Evolutionary conservation across 2,329 filamentous ascomycete species (phyloP), one percentile per base, ranked within the genome.

Genomic region (Ascochyta koolunga): DNA sequence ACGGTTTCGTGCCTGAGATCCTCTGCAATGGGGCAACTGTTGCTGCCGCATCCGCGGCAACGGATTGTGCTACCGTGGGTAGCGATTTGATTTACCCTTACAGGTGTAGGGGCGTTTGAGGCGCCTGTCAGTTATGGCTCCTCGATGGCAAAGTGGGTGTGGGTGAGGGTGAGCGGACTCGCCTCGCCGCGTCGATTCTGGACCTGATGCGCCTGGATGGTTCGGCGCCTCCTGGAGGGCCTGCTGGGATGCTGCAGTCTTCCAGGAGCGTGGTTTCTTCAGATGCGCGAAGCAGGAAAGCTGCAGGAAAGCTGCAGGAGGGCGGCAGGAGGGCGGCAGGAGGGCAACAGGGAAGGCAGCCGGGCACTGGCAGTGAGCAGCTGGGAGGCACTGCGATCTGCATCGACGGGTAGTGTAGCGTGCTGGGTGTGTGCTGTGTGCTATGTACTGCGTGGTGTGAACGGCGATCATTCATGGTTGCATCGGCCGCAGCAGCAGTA

Each of bases 341-440:
- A 9, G 24, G 24, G 5, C 24, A 27, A 9, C 7, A 2, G 10
- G 24, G 24, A 9, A 9, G 48, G 58, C 45, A 50, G 36, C 40
- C 54, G 54, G 49, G 57, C 54, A 58, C n/a, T n/a, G 61, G 60
- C 54, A 65, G 53, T 45, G 48, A 29, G 59, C 61, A 67, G 67
- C 66, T 64, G 64, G 61, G 54, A 46, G 36, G 36, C 44, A 42
- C 41, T 29, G 41, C 40, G 41, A 54, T 54, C 45, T 44, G 51
- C 51, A 50, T 21, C 45, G 21, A 49, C 36, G 24, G 40, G 31
- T 27, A 24, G 45, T 21, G 40, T 35, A 41, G 35, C 40, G 40
- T 27, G 7, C 24, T 27, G 24, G n/a, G n/a, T n/a, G n/a, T n/a
- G n/a, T n/a, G n/a, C n/a, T n/a, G n/a, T n/a, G n/a, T n/a, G n/a